A percentile compares a stretch with the other conserved stretches of the same genome.
Conservation (phyloP, 1,139 yeast genomes). For the Lodderomyces oxycetoniae region DNA sequence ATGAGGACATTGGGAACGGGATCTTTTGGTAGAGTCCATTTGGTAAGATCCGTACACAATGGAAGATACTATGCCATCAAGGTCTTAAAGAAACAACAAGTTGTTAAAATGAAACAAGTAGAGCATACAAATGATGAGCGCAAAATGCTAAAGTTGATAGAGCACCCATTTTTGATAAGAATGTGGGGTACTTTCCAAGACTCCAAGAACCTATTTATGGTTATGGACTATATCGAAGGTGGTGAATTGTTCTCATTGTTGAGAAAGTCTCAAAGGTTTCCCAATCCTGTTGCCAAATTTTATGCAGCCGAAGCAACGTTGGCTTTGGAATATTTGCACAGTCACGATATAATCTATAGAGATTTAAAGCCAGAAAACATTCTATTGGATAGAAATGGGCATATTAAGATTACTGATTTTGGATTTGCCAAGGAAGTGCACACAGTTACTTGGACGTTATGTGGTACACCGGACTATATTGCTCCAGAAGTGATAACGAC, state of each 20-base stretch:
- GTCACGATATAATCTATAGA: conserved; percentile 54
- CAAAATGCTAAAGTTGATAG: conserved; percentile 50
- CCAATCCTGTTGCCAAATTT: conserved; percentile 60
- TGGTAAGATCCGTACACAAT: conserved; percentile 54
- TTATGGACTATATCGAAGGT: conserved; percentile 63
- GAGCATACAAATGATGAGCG: conserved; percentile 63
- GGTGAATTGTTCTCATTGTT: conserved; percentile 55
- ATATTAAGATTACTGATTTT: conserved; percentile 56
- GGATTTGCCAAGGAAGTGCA: conserved; percentile 61
- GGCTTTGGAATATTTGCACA: conserved; percentile 55
- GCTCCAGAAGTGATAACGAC: conserved; percentile 63
- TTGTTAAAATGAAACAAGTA: conserved; percentile 57
- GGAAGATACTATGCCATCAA: conserved; percentile 59
- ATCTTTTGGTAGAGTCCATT: conserved; percentile 58
- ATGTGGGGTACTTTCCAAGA: conserved; percentile 69
- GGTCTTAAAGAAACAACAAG: conserved; percentile 53
- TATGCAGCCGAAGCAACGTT: conserved; percentile 59
- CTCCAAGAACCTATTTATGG: conserved; percentile 51
- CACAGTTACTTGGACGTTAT: conserved; percentile 56
- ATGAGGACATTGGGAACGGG: conserved; percentile 59
- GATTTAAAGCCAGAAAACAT: conserved; percentile 61
- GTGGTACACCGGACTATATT: conserved; percentile 63
- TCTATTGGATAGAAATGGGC: conserved; percentile 53
- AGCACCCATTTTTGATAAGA: conserved; percentile 55
- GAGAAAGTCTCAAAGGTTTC: conserved; percentile 56